Evolutionary conservation across 495 filamentous ascomycete species (phyloP).

Genomic region (Hapsidospora chrysogenum): DNA sequence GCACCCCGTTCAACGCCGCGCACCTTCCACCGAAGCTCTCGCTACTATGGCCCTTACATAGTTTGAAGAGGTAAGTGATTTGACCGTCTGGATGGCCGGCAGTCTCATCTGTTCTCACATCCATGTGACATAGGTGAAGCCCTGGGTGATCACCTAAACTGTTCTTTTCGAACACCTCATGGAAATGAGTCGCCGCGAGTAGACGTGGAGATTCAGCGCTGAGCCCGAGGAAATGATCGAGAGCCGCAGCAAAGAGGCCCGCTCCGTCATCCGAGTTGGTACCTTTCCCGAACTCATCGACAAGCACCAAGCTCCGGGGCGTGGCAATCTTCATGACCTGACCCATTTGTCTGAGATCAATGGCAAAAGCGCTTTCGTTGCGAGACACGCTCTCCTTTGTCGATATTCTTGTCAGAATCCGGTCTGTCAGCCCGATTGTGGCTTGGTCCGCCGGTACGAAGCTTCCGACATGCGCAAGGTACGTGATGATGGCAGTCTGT

Average conservation of each 20-base stretch:
- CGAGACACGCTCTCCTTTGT: constrained; percentile 74
- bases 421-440: constrained; percentile 76
- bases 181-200: constrained; percentile 80
- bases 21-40: constrained; percentile 77
- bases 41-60: constrained; percentile 48
- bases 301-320: constrained; percentile 57
- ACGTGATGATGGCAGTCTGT: constrained; percentile 86
- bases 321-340: constrained; percentile 66
- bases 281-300: constrained; percentile 96
- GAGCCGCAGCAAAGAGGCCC: constrained; percentile 67
- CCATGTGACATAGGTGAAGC: constrained; percentile 71
- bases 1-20: constrained; percentile 71
- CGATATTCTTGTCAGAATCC: constrained; percentile 76
- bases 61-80: constrained; percentile 79
- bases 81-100: constrained; percentile 47
- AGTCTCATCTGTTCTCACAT: constrained; percentile 52
- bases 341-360: constrained; percentile 78
- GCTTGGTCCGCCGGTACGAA: constrained; percentile 74
- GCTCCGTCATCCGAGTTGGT: constrained; percentile 72
- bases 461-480: constrained; percentile 83
- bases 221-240: constrained; percentile 53
- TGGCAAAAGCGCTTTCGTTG: constrained; percentile 84
- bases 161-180: constrained; percentile 74
- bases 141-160: constrained; percentile 41
- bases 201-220: constrained; percentile 58